Evolutionary conservation across 2,329 filamentous ascomycete species (phyloP), one percentile per base, ranked within the genome.

Genomic region (Basipetospora chlamydospora): DNA sequence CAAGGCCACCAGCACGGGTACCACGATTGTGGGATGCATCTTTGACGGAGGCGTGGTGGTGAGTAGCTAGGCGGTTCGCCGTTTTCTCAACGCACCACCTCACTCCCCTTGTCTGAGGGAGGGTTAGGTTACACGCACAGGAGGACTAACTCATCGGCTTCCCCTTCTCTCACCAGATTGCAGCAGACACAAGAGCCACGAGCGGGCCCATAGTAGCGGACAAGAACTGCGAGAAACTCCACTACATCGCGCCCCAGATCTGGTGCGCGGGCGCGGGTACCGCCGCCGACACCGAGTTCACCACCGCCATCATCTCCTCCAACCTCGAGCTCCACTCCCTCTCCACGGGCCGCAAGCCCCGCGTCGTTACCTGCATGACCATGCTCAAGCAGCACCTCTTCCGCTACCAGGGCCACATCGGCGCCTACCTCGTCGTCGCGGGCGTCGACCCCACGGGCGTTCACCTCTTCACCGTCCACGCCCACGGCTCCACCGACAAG

Each of bases 141-240:
- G n/a, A n/a, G 12, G n/a, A 26, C 35, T 37, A 25, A 37, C 35
- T 12, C 28, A 7, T 16, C 32, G 8, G 12, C n/a, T 16, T n/a
- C n/a, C 13, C 13, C 26, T 26, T 13, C 15, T 22, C 20, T 28
- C n/a, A 20, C 23, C 10, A 87, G 81, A 96, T 98, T 61, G 90
- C 90, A 44, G 90, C 90, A 65, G 90, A 98, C 64, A 98, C 90
- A 47, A 77, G 90, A 73, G 90, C 90, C 45, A 98, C 90, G 32
- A 92, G 83, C 46, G 90, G 90, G 25, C 87, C 90, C 47, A 98
- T 98, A 62, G 90, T 98, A 49, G 92, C 92, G 61, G 90, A 98
- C 75, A 98, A 98, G 84, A 98, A 98, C 73, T 96, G 90, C 69
- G 88, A 98, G 67, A 98, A 98, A 69, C 78, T 98, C 46, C 90